These are phyloP conservation scores for Symmetrospora coprosmae DNA, from an alignment of 768 basidiomycete genomes.

Conservation along the genomic window DNA sequence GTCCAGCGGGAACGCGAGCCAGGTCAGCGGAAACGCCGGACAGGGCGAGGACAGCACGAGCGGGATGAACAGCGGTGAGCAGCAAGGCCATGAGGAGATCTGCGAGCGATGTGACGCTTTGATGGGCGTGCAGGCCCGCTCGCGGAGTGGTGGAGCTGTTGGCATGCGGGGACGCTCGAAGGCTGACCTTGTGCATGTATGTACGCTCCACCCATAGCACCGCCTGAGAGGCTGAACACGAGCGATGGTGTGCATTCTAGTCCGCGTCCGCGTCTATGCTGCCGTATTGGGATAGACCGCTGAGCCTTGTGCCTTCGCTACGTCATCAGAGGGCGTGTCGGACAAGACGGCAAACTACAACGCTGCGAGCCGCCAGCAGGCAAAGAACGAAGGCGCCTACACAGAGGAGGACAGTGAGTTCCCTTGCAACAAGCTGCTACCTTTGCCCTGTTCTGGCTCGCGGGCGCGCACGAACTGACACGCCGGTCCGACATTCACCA, in stretches of 20 bases:
- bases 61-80: slow-evolving; percentile 17
- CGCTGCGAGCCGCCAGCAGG: background rate
- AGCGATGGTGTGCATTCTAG: background rate
- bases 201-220: too few species aligned
- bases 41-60: slow-evolving; percentile 5
- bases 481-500: background rate
- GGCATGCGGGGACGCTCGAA: too few species aligned
- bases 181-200: too few species aligned
- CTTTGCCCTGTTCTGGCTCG: background rate
- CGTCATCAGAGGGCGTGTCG: too few species aligned
- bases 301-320: too few species aligned
- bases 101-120: background rate
- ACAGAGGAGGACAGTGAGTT: background rate
- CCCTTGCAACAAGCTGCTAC: too few species aligned
- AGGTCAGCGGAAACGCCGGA: slow-evolving; percentile 6
- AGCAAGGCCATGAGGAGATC: background rate
- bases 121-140: background rate
- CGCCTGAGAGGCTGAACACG: background rate
- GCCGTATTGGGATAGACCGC: background rate
- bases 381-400: background rate
- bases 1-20: too few species aligned
- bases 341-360: slow-evolving; percentile 2
- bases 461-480: background rate
- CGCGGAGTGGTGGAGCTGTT: too few species aligned
- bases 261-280: too few species aligned